A percentile compares a stretch with the other conserved stretches of the same genome.
These are phyloP conservation scores for Crithidia sp. DNA, from an alignment of 208 protist species.

Conservation along the genomic window DNA sequence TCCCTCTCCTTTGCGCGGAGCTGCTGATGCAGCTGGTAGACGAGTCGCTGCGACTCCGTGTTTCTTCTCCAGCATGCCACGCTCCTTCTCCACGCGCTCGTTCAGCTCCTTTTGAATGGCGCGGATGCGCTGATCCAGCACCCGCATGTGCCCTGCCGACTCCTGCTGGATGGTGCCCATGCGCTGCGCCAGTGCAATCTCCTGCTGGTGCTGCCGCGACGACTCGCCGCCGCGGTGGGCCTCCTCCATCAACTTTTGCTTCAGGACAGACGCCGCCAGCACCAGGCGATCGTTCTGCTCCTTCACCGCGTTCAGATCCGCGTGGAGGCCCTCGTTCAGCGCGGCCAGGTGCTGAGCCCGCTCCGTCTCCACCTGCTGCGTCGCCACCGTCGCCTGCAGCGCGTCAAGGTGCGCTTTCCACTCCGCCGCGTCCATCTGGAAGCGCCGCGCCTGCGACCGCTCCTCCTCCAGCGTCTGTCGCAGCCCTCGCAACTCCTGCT, in stretches of 20 bases:
- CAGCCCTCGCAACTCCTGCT: conserved; percentile 60
- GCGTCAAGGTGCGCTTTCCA: conserved; percentile 67
- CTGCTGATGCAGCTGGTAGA: conserved; percentile 74
- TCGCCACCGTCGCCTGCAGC: conserved; percentile 55
- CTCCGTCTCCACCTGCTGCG: conserved; percentile 67
- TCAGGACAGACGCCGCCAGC: conserved; percentile 72
- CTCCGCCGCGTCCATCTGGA: conserved; percentile 62
- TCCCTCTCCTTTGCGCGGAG: conserved; percentile 78
- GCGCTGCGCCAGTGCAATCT: conserved; percentile 81
- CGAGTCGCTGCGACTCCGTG: conserved; percentile 72
- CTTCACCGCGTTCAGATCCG: conserved; percentile 63
- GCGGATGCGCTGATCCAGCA: conserved; percentile 64
- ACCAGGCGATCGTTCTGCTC: conserved; percentile 88
- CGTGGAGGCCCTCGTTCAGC: conserved; percentile 69
- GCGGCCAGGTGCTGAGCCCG: conserved; percentile 52
- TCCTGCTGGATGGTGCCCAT: conserved; percentile 83
- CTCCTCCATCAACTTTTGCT: conserved; percentile 79
- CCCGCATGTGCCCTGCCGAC: conserved; percentile 62
- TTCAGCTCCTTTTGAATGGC: conserved; percentile 79
- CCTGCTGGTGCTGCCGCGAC: conserved; percentile 67
- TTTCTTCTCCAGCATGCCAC: conserved; percentile 67
- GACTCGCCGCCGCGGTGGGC: conserved; percentile 55
- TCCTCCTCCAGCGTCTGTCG: conserved; percentile 64
- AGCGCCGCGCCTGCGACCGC: conserved; percentile 39
- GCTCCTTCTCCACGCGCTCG: conserved; percentile 66